Evolutionary conservation across 1,284 basidiomycete species (phyloP), one percentile per base, ranked within the genome.

Genomic region (Lentinula novae-zelandiae): DNA sequence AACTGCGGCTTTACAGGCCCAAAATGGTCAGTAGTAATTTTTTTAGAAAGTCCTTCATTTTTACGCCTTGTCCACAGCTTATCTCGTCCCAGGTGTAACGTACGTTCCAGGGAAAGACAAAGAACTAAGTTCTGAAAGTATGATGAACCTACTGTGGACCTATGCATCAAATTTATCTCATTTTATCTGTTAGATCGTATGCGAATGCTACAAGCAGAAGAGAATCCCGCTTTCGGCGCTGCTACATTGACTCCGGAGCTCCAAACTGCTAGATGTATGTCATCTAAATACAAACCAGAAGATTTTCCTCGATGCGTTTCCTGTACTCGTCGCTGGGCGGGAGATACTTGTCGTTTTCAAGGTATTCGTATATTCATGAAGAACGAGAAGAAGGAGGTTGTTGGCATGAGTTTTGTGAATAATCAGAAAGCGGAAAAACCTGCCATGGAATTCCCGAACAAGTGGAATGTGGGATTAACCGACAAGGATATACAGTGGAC

Each of bases 271-370:
- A 81, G 89, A 10, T 92, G 89, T 72, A 92, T 92, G 89, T 90
- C 90, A 0, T 86, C 84, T 66, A 81, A 87, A 52, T 92, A 90
- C 70, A 82, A 82, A 64, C 73, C 76, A 42, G 86, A 90, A 65
- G 77, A 80, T 53, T 88, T 90, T 71, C 87, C 89, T 34, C 84
- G 87, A 6, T 92, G 89, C 69, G 86, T 92, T 31, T 87, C 89
- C 2, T 92, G 89, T 71, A 91, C 86, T 20, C 85, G 89, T 52
- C 85, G 89, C 15, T 92, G 89, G 89, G 89, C 88, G 2, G 90
- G 89, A 46, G 89, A 92, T 70, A 90, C 88, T 0, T 92, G 89
- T 69, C 84, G 89, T 31, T 92, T 92, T 72, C 90, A 91, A 69
- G 83, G 84, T 20, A 87, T 92, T 62, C 83, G 89, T 20, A 87